Percentiles rank a stretch among this genome's conserved stretches.
phyloP scores from a whole-genome alignment of 805 yeast species.

The Wickerhamiella bombiphila region DNA sequence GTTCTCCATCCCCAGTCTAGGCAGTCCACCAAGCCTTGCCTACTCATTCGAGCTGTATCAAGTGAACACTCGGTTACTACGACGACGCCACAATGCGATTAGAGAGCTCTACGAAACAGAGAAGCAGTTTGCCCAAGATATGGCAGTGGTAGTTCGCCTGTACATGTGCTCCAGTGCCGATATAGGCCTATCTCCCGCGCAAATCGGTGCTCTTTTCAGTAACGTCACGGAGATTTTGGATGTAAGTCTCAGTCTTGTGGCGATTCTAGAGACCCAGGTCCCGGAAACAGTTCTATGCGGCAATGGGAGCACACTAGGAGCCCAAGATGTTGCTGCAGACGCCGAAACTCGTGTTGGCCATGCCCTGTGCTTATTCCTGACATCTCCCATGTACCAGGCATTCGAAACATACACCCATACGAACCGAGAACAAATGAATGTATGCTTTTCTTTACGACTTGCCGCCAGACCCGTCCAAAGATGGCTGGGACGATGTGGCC shows the following conservation, averaged over 20 bases:
- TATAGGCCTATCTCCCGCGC: conserved; percentile 19
- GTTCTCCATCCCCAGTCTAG: conserved; percentile 3
- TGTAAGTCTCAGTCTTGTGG: conserved; percentile 21
- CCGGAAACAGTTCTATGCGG: conserved; percentile 20
- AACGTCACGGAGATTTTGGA: conserved; percentile 23
- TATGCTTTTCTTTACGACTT: conserved; percentile 4
- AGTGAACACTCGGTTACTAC: conserved; percentile 1
- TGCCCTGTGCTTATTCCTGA: conserved; percentile 19
- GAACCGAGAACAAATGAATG: conserved; percentile 20
- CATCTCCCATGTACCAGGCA: conserved; percentile 21
- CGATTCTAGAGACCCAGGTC: conserved; percentile 18
- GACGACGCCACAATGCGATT: conserved; percentile 20
- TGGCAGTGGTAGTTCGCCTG: conserved; percentile 24
- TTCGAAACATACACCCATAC: conserved; percentile 23
- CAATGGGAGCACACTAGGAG: conserved; percentile 9
- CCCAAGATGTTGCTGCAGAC: conserved; percentile 12
- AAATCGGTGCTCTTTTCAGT: conserved; percentile 20
- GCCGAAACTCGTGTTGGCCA: conserved; percentile 21
- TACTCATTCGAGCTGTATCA: not conserved
- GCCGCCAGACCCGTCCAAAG: conserved; percentile 13
- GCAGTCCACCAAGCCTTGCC: conserved; percentile 8
- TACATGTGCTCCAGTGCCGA: conserved; percentile 19
- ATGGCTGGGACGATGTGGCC: conserved; percentile 25
- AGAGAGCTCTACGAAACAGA: conserved; percentile 28
- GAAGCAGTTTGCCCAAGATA: conserved; percentile 24